These are phyloP conservation scores for Colletotrichum musicola DNA, from an alignment of 2,329 filamentous ascomycete genomes.

Conservation along the genomic window DNA sequence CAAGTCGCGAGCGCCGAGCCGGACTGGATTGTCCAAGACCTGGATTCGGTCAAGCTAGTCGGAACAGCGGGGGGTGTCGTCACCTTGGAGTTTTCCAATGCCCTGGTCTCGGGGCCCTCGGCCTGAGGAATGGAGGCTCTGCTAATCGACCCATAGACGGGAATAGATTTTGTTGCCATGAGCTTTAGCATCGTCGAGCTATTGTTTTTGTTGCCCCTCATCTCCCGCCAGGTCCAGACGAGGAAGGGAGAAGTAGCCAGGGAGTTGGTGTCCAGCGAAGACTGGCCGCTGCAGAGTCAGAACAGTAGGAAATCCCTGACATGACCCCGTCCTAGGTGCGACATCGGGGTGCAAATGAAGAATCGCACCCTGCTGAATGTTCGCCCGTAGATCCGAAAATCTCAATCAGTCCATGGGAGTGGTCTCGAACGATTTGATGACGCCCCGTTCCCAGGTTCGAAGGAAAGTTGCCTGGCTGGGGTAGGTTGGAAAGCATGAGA, in stretches of 20 bases:
- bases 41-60: slow-evolving; percentile 78
- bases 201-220: not conserved
- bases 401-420: not conserved
- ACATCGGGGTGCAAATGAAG: not conserved
- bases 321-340: not conserved
- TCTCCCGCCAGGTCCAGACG: not conserved
- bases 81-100: slow-evolving; percentile 76
- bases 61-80: slow-evolving; percentile 69
- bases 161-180: slow-evolving; percentile 27
- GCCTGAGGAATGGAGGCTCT: slow-evolving; percentile 38
- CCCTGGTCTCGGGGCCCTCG: slow-evolving; percentile 52
- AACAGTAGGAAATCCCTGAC: not conserved
- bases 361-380: not conserved
- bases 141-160: slow-evolving; percentile 34
- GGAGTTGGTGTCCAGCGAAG: not conserved
- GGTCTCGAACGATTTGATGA: not conserved
- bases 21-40: slow-evolving; percentile 87
- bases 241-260: not conserved
- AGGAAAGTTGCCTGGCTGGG: not conserved
- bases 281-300: not conserved
- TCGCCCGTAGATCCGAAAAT: slow-evolving; percentile 3
- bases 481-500: slow-evolving; percentile 5
- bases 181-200: not conserved
- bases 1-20: slow-evolving; percentile 82
- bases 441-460: too few species aligned